These are phyloP conservation scores for Vigna mungo DNA, from an alignment of 306 rosid genomes.

Conservation along the genomic window DNA sequence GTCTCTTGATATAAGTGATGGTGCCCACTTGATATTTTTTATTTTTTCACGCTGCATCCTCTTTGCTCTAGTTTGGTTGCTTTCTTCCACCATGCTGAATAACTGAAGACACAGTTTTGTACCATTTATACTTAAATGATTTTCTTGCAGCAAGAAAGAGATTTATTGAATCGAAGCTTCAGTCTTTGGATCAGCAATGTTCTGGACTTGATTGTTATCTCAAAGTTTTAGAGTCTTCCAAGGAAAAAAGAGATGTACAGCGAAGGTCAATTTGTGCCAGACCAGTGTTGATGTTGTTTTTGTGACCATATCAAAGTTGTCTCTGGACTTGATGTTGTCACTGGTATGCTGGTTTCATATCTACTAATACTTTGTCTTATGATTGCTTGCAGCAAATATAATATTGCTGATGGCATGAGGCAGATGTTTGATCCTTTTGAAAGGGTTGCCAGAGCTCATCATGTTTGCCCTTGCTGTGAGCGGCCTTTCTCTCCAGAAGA, in stretches of 20 bases:
- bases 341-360: constrained; percentile 23
- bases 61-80: constrained; percentile 19
- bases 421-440: constrained; percentile 97
- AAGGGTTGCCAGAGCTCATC: constrained; percentile 91
- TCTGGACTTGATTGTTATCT: constrained; percentile 70
- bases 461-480: constrained; percentile 94
- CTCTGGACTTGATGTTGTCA: not conserved
- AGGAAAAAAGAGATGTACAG: constrained; percentile 80
- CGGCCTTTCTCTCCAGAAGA: constrained; percentile 87
- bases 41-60: constrained; percentile 35
- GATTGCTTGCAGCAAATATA: constrained; percentile 75
- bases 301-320: constrained; percentile 7
- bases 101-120: constrained; percentile 17
- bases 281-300: constrained; percentile 35
- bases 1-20: constrained; percentile 27
- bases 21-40: constrained; percentile 7
- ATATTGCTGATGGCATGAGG: constrained; percentile 91
- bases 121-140: constrained; percentile 12
- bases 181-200: constrained; percentile 71
- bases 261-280: constrained; percentile 65
- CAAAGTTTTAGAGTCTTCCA: constrained; percentile 68
- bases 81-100: constrained; percentile 34
- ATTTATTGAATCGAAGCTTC: constrained; percentile 78
- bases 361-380: constrained; percentile 50
- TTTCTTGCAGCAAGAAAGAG: constrained; percentile 82